phyloP scores from a whole-genome alignment of 768 basidiomycete genomes.

The Hypsizygus marmoreus region DNA sequence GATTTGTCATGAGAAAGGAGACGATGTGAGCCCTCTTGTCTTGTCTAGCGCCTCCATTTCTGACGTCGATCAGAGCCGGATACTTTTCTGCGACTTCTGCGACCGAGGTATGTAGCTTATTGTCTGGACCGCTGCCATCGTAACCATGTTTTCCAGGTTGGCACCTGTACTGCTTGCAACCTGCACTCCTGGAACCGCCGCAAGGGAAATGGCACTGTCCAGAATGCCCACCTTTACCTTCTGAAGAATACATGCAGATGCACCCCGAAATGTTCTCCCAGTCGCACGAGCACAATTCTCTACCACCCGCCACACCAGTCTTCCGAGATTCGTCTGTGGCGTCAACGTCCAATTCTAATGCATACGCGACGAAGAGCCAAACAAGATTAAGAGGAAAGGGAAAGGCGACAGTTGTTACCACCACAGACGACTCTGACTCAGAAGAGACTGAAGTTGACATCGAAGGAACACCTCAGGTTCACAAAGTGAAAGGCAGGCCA shows the following conservation, averaged over 20 bases:
- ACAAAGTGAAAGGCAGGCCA: conserved; percentile 18
- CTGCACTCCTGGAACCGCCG: conserved; percentile 71
- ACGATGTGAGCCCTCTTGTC: conserved; percentile 69
- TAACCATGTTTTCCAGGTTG: conserved; percentile 53
- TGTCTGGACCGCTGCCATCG: conserved; percentile 15
- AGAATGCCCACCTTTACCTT: conserved; percentile 45
- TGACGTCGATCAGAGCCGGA: conserved; percentile 55
- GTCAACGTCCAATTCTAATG: conserved; percentile 38
- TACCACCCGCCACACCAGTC: conserved; percentile 13
- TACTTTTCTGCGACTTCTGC: conserved; percentile 92
- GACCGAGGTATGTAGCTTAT: conserved; percentile 68
- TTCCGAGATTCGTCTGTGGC: conserved; percentile 42
- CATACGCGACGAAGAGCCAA: conserved; percentile 9
- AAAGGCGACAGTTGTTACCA: conserved; percentile 33
- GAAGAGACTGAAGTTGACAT: conserved; percentile 32
- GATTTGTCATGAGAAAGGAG: conserved; percentile 80
- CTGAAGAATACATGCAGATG: conserved; percentile 17
- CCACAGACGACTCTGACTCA: conserved; percentile 37
- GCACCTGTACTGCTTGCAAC: conserved; percentile 81
- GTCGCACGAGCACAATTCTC: conserved; percentile 6
- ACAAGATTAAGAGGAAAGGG: conserved; percentile 25
- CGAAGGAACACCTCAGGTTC: conserved; percentile 22
- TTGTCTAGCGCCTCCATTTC: not conserved
- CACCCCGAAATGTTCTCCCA: conserved; percentile 2
- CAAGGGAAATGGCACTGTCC: conserved; percentile 82